phyloP scores from a whole-genome alignment of 2,329 filamentous ascomycete species.

The Talaromyces sp. region DNA sequence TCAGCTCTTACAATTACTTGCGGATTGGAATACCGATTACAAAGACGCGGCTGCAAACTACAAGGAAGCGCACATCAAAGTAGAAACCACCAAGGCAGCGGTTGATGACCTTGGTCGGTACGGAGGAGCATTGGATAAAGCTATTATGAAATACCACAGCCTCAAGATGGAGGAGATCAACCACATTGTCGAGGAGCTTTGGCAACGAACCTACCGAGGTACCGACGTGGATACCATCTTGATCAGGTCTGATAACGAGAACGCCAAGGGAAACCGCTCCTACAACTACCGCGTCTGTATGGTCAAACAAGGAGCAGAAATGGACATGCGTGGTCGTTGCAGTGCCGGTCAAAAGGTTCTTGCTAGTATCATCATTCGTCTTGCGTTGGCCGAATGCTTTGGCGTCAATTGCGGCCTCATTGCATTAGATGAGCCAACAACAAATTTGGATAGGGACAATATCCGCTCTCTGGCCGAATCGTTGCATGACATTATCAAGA shows the following conservation, averaged over 20 bases:
- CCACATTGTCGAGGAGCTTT: slow-evolving; percentile 89
- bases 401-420: slow-evolving; percentile 94
- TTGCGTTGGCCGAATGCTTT: slow-evolving; percentile 94
- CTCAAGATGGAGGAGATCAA: slow-evolving; percentile 99
- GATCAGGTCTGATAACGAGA: slow-evolving; percentile 88
- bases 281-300: slow-evolving; percentile 99
- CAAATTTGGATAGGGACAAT: slow-evolving; percentile 93
- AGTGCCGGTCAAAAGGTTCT: slow-evolving; percentile 95
- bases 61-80: slow-evolving; percentile 82
- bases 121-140: slow-evolving; percentile 79
- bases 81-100: slow-evolving; percentile 87
- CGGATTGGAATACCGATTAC: slow-evolving; percentile 83
- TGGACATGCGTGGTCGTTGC: slow-evolving; percentile 99
- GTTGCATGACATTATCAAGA: slow-evolving; percentile 80
- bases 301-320: slow-evolving; percentile 94
- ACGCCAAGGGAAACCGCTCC: slow-evolving; percentile 66
- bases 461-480: slow-evolving; percentile 84
- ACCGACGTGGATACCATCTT: slow-evolving; percentile 96
- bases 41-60: slow-evolving; percentile 76
- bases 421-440: slow-evolving; percentile 94
- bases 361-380: slow-evolving; percentile 93
- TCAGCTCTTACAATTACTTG: slow-evolving; percentile 67
- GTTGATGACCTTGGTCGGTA: slow-evolving; percentile 87
- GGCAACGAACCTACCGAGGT: slow-evolving; percentile 93
- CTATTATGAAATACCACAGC: slow-evolving; percentile 94